Base-by-base conservation (phyloP, 2,329 filamentous ascomycete species). In the Penicillium concentricum region DNA sequence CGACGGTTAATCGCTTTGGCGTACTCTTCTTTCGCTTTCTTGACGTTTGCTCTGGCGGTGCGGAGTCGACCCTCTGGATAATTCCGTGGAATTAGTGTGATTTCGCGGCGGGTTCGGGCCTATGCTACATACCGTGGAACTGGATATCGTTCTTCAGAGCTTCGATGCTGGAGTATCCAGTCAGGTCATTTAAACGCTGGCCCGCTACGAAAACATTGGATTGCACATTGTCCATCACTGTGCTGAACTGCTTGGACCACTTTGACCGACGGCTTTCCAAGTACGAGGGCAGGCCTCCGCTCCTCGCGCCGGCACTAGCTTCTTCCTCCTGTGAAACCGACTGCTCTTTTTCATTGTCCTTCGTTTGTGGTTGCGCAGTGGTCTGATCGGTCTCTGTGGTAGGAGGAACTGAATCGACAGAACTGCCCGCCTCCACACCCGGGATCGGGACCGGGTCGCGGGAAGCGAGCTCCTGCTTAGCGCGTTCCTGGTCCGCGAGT, bases 131-230 rank as follows among this genome's bases (percentile, higher is more conserved):
- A 84, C 83, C 83, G 76, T 87, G 88, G 22, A 77, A 73, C 16
- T 86, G 82, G 74, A 97, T 97, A 57, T 89, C 85, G 10, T 79
- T 77, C 72, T 96, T 95, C 64, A 99, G 84, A 24, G 84, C 80
- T 74, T 97, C 92, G 73, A 99, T 97, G 42, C 89, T 87, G 1
- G 90, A 89, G 79, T 97, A 99, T 63, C 94, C 94, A 2, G 94
- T 99, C 52, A 97, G 85, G 68, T 92, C 91, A 75, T 97, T 99
- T 75, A 99, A 84, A 57, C 90, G 89, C 72, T 94, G 90, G 2
- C 91, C 91, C 4, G 92, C 92, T 50, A 88, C 84, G 62, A 96
- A 89, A 44, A 95, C 83, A 66, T 93, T 92, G 32, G 88, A 85
- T 71, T 97, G 91, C 20, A 97, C 74, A 61, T 90, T 87, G 77